Conservation (phyloP, 2,329 filamentous ascomycete species). For the Chrysoporthe puriensis region DNA sequence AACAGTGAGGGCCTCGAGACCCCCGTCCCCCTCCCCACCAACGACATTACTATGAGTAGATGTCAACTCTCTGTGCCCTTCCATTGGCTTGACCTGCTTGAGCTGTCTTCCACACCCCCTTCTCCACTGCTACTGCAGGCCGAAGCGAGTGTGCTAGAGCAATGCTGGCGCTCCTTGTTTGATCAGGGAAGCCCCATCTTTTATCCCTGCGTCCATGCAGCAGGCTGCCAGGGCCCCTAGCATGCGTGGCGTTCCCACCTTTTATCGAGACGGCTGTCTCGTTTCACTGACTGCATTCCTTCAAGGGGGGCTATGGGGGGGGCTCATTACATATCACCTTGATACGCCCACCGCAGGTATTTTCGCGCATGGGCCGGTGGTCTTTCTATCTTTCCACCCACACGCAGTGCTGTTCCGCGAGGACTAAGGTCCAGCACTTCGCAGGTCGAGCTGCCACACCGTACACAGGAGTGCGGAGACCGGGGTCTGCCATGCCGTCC, state of each 20-base stretch:
- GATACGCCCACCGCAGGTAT: slow-evolving; percentile 14
- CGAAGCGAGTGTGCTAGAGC: not conserved
- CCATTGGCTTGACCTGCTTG: not conserved
- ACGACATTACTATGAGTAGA: too few relatives aligned
- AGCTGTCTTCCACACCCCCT: not conserved
- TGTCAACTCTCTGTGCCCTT: not conserved
- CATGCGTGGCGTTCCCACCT: slow-evolving; percentile 24
- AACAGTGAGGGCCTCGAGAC: too few relatives aligned
- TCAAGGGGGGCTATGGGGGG: slow-evolving; percentile 14
- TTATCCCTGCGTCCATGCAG: slow-evolving; percentile 27
- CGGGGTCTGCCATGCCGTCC: slow-evolving; percentile 25
- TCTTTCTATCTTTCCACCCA: not conserved
- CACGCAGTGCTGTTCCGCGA: slow-evolving; percentile 1
- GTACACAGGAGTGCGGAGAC: slow-evolving; percentile 24
- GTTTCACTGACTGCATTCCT: slow-evolving; percentile 26
- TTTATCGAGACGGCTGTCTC: slow-evolving; percentile 18
- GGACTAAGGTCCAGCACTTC: slow-evolving; percentile 19
- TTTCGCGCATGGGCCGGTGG: slow-evolving; percentile 2
- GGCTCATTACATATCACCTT: slow-evolving; percentile 23
- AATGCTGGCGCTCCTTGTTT: slow-evolving; percentile 2
- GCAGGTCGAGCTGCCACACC: slow-evolving; percentile 19
- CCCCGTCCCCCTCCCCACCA: too few relatives aligned
- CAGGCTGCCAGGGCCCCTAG: slow-evolving; percentile 21
- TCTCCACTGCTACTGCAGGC: slow-evolving; percentile 13
- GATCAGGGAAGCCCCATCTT: slow-evolving; percentile 16